Percentiles rank a stretch among this genome's conserved stretches.
Evolutionary conservation across 768 basidiomycete species (phyloP).

Genomic region (Suillus subaureus): DNA sequence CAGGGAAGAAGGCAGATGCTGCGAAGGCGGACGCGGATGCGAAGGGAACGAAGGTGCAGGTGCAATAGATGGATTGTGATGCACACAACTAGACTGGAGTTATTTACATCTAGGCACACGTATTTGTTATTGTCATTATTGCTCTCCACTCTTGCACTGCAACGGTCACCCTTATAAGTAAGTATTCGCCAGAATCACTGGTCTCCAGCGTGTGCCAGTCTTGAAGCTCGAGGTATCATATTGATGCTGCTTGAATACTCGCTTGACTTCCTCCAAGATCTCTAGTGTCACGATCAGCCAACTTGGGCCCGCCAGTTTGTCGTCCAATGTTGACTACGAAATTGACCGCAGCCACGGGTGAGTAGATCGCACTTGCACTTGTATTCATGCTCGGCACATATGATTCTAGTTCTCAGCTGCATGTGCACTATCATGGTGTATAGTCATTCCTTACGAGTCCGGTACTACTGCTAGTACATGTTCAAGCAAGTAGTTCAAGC

Average conservation of each 20-base stretch:
- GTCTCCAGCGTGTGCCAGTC: no score
- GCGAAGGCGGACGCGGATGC: not conserved
- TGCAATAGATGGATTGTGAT: conserved; percentile 1
- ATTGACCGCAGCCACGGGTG: not conserved
- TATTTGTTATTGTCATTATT: conserved; percentile 2
- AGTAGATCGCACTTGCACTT: not conserved
- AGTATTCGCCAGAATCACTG: not conserved
- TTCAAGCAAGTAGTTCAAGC: not conserved
- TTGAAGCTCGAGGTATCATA: no score
- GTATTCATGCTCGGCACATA: not conserved
- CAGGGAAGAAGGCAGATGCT: conserved; percentile 24
- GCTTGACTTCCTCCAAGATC: no score
- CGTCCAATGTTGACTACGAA: not conserved
- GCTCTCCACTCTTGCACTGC: not conserved
- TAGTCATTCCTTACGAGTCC: no score
- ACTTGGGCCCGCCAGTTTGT: not conserved
- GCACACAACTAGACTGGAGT: not conserved
- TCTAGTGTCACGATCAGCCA: not conserved
- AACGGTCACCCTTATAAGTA: not conserved
- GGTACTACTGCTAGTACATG: not conserved
- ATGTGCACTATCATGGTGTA: not conserved
- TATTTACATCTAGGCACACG: not conserved
- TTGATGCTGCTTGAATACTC: no score
- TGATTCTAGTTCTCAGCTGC: not conserved
- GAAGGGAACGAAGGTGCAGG: conserved; percentile 1